These are phyloP conservation scores for Gloeopeniophorella convolvens DNA, from an alignment of 768 basidiomycete species.

Conservation along the genomic window DNA sequence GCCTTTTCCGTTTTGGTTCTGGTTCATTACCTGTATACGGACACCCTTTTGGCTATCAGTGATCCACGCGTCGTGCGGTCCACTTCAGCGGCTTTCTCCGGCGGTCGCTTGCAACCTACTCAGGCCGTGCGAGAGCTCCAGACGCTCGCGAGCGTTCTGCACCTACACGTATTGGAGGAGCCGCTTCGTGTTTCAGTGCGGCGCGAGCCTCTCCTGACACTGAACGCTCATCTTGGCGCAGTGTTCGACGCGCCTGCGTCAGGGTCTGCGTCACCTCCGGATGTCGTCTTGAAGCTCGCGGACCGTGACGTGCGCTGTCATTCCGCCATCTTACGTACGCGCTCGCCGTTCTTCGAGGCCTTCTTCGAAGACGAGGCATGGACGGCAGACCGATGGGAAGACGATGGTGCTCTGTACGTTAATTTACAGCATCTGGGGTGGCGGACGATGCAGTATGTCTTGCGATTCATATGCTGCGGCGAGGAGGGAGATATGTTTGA, in stretches of 20 bases:
- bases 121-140: slow-evolving; percentile 61
- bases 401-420: slow-evolving; percentile 50
- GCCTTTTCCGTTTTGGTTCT: slow-evolving; percentile 68
- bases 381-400: slow-evolving; percentile 55
- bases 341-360: slow-evolving; percentile 75
- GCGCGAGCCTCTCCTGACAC: slow-evolving; percentile 39
- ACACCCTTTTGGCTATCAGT: slow-evolving; percentile 78
- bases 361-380: slow-evolving; percentile 83
- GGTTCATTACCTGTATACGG: slow-evolving; percentile 83
- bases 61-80: slow-evolving; percentile 57
- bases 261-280: slow-evolving; percentile 39
- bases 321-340: slow-evolving; percentile 70
- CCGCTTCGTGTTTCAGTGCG: slow-evolving; percentile 61
- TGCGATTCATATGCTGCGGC: slow-evolving; percentile 75
- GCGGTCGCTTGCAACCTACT: slow-evolving; percentile 35
- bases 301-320: slow-evolving; percentile 64
- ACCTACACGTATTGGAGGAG: slow-evolving; percentile 45
- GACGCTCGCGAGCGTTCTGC: slow-evolving; percentile 48
- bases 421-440: slow-evolving; percentile 67
- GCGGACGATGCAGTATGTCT: slow-evolving; percentile 68
- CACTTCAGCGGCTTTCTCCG: slow-evolving; percentile 36
- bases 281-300: slow-evolving; percentile 65
- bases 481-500: slow-evolving; percentile 63
- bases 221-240: slow-evolving; percentile 42
- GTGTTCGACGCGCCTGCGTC: slow-evolving; percentile 34